Base-by-base conservation (phyloP, 257 asterid species). In the Jasminum sambac region DNA sequence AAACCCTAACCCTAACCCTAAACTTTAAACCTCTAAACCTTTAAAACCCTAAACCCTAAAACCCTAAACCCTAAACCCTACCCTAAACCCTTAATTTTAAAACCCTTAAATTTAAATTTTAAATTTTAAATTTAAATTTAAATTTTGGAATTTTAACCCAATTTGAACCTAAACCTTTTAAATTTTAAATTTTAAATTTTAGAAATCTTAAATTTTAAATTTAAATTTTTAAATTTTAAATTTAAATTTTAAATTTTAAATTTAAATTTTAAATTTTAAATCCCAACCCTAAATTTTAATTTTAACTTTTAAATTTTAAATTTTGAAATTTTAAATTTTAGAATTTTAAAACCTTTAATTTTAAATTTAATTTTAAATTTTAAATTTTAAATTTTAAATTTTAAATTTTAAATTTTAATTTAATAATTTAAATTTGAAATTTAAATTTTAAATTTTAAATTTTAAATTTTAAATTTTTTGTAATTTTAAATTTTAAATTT, bases 51-150 rank as follows among this genome's bases (percentile, higher is more conserved):
- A 21, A 34, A 63, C 67, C 67, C 67, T 63, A 63, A 63, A 63
- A n/a, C n/a, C 67, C 67, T 46, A 36, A 63, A 63, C 67, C 67
- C 67, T n/a, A n/a, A 63, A 63, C 67, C 67, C 67, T 63, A 63
- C 46, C 67, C 67, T 63, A 21, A 34, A 63, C 67, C 67, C 67
- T 63, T 36, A 63, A 63, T 46, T 46, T 46, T 63, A 63, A 63
- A 63, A 63, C 67, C 67, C 67, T 63, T 30, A 63, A 63, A 43
- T 44, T 23, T 39, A 39, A 63, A 63, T 44, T 44, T 44, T 63
- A 63, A 63, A 63, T 11, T 44, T 44, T 34, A 25, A 63, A n/a
- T n/a, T n/a, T n/a, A n/a, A n/a, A n/a, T n/a, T n/a, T n/a, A n/a
- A n/a, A n/a, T n/a, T n/a, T n/a, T n/a, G n/a, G n/a, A n/a, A 63